These are phyloP conservation scores for Colletotrichum neosansevieriae DNA, from an alignment of 2,329 filamentous ascomycete species.

Conservation along the genomic window DNA sequence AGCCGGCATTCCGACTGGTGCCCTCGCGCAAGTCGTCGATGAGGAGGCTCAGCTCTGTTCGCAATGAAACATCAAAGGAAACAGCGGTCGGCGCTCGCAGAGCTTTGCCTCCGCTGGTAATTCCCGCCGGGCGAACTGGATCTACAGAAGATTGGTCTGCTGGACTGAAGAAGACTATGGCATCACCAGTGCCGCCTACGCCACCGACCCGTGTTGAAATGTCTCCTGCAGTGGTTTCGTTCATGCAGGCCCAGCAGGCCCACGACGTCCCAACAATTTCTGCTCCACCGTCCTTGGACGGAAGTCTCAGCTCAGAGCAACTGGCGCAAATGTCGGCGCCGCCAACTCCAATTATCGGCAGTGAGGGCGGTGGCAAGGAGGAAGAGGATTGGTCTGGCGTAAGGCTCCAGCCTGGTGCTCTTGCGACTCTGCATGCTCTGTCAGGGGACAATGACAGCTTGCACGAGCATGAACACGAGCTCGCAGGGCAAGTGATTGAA, in stretches of 20 bases:
- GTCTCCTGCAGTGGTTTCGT: constrained; percentile 79
- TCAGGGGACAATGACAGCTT: constrained; percentile 64
- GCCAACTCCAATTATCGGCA: constrained; percentile 80
- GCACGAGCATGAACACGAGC: constrained; percentile 72
- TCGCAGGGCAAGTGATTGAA: constrained; percentile 62
- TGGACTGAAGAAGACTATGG: constrained; percentile 61
- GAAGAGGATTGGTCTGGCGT: constrained; percentile 79
- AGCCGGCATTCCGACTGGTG: constrained; percentile 37
- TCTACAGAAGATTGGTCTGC: constrained; percentile 58
- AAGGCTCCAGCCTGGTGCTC: constrained; percentile 81
- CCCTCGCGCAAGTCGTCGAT: constrained; percentile 49
- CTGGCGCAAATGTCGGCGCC: constrained; percentile 86
- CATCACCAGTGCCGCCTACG: constrained; percentile 72
- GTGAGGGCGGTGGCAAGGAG: constrained; percentile 64
- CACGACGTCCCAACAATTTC: constrained; percentile 79
- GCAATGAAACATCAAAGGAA: constrained; percentile 21
- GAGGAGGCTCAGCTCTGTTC: constrained; percentile 56
- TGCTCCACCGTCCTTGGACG: constrained; percentile 89
- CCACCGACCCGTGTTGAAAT: constrained; percentile 78
- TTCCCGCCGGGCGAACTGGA: constrained; percentile 56
- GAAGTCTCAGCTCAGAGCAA: constrained; percentile 89
- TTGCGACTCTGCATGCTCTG: constrained; percentile 83
- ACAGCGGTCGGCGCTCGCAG: constrained; percentile 50
- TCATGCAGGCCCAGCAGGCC: constrained; percentile 73
- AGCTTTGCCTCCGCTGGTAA: constrained; percentile 63